Base-by-base conservation (phyloP, 2,329 filamentous ascomycete genomes). In the Harringtonia lauricola region DNA sequence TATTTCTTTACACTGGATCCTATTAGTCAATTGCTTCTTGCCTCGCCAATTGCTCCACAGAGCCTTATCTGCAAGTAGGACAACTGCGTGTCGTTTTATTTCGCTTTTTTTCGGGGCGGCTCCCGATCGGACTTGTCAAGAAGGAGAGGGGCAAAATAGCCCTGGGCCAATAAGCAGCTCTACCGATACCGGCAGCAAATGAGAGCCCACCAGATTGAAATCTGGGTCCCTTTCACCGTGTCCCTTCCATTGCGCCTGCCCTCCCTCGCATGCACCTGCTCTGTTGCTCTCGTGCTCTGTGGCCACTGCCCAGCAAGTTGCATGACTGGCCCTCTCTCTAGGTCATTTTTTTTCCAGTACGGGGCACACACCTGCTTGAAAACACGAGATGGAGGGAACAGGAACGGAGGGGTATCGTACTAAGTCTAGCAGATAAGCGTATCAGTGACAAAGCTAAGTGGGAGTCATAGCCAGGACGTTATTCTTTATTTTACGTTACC, bases 151-250 rank as follows among this genome's bases (percentile, higher is more conserved):
- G 10, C 24, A 26, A 26, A 26, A 26, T 26, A 6, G 7, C 10
- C 7, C 10, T 10, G 40, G 36, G 15, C 45, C 45, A 47, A 47
- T 44, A 35, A 42, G 46, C 36, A 42, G 12, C 29, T 31, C 40
- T 36, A 47, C 49, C 49, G 49, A 46, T 51, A 51, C 44, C 49
- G 49, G 49, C 47, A 49, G 39, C 49, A 49, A 51, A 51, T 51
- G 34, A 30, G 47, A 48, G 43, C 15, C 9, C 41, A 41, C 43
- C 43, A 34, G 44, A 49, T 50, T 39, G 42, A 44, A 49, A 50
- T 50, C 44, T 17, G 4, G n/a, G n/a, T n/a, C n/a, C n/a, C n/a
- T n/a, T n/a, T n/a, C n/a, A n/a, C n/a, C n/a, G 38, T 42, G 41
- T 28, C 31, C 37, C 34, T 38, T 26, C 33, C 34, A 39, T 30